phyloP scores from a whole-genome alignment of 768 basidiomycete species.

The Mycena filopes region DNA sequence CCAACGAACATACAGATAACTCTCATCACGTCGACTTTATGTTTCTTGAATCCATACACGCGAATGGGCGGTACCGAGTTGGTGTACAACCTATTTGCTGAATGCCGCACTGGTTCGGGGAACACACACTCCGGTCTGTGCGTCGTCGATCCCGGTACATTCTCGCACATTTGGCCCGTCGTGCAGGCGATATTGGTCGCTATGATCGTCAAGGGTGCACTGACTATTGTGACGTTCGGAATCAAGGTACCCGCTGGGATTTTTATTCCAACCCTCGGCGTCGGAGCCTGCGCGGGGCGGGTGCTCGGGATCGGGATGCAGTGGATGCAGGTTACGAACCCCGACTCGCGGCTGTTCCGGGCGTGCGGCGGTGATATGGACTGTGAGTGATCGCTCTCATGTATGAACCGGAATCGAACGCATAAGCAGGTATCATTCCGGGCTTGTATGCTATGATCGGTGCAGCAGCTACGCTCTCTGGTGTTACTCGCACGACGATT shows the following conservation, averaged over 20 bases:
- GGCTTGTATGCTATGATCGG: conserved; percentile 97
- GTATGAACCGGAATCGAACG: not conserved
- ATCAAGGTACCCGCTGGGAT: conserved; percentile 94
- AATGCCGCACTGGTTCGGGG: conserved; percentile 72
- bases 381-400: conserved; percentile 56
- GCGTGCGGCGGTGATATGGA: conserved; percentile 71
- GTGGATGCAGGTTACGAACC: conserved; percentile 73
- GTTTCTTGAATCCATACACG: conserved; percentile 90
- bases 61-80: conserved; percentile 97
- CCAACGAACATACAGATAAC: conserved; percentile 66
- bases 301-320: conserved; percentile 87
- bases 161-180: conserved; percentile 68
- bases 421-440: conserved; percentile 71
- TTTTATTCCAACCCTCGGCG: conserved; percentile 95
- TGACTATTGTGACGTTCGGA: conserved; percentile 92
- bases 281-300: conserved; percentile 93
- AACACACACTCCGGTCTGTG: conserved; percentile 77
- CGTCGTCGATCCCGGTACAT: conserved; percentile 67
- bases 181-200: conserved; percentile 76
- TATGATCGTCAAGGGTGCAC: conserved; percentile 80
- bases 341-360: conserved; percentile 68
- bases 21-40: conserved; percentile 76
- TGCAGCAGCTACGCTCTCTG: conserved; percentile 92
- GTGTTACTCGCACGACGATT: conserved; percentile 78
- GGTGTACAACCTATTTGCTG: conserved; percentile 90